A percentile compares a stretch with the other conserved stretches of the same genome.
These are phyloP conservation scores for Venturia pyrina DNA, from an alignment of 2,329 filamentous ascomycete genomes.

Conservation along the genomic window DNA sequence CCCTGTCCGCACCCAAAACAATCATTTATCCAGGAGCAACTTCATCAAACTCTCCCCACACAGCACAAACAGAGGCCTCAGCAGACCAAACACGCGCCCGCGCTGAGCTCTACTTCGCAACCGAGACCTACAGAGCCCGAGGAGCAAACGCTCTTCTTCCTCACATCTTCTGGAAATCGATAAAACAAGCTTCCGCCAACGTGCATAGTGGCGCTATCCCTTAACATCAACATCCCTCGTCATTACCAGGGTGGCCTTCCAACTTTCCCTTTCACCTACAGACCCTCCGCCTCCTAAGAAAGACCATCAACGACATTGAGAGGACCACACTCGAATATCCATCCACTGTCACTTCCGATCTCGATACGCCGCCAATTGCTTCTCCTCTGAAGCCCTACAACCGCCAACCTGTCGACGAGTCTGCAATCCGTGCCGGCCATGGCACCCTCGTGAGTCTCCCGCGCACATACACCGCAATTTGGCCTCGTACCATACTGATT, in stretches of 20 bases:
- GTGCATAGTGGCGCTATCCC: conserved; percentile 1
- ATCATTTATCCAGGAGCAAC: background rate
- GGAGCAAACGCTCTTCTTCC: background rate
- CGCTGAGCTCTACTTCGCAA: background rate
- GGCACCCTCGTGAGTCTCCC: conserved; percentile 11
- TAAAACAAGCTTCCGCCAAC: background rate
- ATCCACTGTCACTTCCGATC: background rate
- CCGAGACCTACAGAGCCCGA: background rate
- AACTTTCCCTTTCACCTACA: background rate
- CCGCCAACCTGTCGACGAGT: conserved; percentile 9
- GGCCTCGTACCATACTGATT: background rate
- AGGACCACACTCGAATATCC: background rate
- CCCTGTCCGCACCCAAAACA: background rate
- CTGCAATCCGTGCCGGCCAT: conserved; percentile 10
- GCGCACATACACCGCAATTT: background rate
- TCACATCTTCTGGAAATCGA: background rate
- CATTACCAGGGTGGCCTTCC: background rate
- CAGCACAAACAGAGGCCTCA: background rate
- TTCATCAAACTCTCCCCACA: background rate
- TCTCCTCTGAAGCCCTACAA: background rate
- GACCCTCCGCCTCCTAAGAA: background rate
- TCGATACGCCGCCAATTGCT: background rate
- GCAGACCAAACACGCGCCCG: background rate
- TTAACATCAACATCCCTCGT: conserved; percentile 6
- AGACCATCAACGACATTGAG: background rate